Evolutionary conservation across 2,329 filamentous ascomycete species (phyloP), one percentile per base, ranked within the genome.

Genomic region (Beauveria bassiana): DNA sequence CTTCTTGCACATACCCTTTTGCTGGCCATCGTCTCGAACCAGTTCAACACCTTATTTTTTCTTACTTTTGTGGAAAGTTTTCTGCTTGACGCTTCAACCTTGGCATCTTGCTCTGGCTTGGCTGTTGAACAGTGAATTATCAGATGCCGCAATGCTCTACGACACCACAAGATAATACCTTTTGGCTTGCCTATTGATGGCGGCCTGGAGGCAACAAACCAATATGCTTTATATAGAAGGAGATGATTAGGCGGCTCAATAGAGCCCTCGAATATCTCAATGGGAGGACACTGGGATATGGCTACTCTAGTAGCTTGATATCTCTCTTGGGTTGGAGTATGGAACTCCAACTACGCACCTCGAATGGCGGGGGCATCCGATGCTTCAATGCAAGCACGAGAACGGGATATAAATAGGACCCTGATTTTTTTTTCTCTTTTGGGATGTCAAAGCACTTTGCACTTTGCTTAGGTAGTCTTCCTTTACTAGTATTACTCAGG

Each of bases 1-100:
- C 60, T 62, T 62, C 53, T 58, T 57, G 60, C 60, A 62, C 60
- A 57, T 62, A 62, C 46, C 60, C 53, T 53, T 57, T 58, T 62
- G 60, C 60, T 62, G 60, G 60, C 60, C 26, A 57, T 26, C 38
- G 60, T 57, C 60, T 45, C 53, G 40, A 46, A 62, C 53, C 60
- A 62, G 60, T 57, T 52, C 46, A 62, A 62, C 60, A 61, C 43
- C 8, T 10, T 47, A 38, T 7, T 24, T 45, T 61, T 53, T 46
- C 45, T 38, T 12, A 8, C 38, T 5, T 20, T 26, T 42, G 58
- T 60, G 28, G 50, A 54, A 28, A 20, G 5, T 31, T 9, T 18
- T 61, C 59, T 38, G 59, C 59, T 54, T 43, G 59, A 42, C 34
- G 43, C 59, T 49, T 61, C 28, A 54, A 16, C 42, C 34, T 16